Base-by-base conservation (phyloP, 257 asterid species). In the Ajuga chamaepitys region DNA sequence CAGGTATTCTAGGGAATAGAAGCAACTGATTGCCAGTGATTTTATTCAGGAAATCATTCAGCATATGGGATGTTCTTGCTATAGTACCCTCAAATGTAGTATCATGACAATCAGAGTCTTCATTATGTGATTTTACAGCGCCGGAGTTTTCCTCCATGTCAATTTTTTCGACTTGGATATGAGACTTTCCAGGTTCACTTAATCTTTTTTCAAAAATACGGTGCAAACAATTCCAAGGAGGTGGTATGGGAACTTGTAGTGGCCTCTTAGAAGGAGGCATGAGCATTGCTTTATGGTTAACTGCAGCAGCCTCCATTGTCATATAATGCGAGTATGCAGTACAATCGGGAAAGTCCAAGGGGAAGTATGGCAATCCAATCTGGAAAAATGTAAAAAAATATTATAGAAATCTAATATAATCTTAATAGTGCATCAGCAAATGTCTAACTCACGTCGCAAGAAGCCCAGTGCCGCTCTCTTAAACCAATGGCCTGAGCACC, bases 401-500 rank as follows among this genome's bases (percentile, higher is more conserved):
- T 44, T 17, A 17, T 4, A 59, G 40, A n/a, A 47, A 54, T 52
- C 14, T 32, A 42, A 41, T 48, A 41, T 25, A 54, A 35, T 17
- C 46, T 42, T 17, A 64, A 12, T 3, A 16, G 2, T 38, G 64
- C 26, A 55, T 47, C 38, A 41, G 26, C 37, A 1, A 9, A 66
- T 32, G 30, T 62, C 42, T 7, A 44, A 63, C 81, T 78, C 75
- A 87, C 98, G 75, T 86, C 95, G 62, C 89, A 58, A 35, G 98
- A 80, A 70, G 87, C 80, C 95, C 95, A 87, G 28, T 77, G 97
- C 74, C 74, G 83, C 82, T 88, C 98, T 76, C 88, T 79, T 66
- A 88, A 76, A 53, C 98, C 97, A 66, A 93, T 84, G 66, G 91
- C 87, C 52, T 81, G 81, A 80, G 92, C 97, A 77, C 97, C 96